These are phyloP conservation scores for Aechmea fasciata DNA, from an alignment of 176 grass and related monocot genomes.

Conservation along the genomic window DNA sequence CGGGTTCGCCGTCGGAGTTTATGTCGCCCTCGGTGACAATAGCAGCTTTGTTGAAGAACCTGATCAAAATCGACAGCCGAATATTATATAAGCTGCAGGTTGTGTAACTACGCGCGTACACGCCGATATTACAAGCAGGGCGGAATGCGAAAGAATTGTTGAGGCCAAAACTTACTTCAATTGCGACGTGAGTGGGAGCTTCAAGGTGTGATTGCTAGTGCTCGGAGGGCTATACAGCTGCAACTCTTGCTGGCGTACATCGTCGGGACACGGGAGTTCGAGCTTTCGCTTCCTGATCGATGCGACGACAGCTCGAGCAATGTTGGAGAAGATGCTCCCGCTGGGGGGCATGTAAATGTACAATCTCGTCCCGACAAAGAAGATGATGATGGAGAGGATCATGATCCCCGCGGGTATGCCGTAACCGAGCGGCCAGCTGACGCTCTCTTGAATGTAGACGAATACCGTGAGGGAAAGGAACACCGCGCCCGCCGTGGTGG, in stretches of 20 bases:
- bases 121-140: background rate
- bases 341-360: slow-evolving; percentile 26
- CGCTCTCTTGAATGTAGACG: slow-evolving; percentile 20
- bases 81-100: too few species aligned
- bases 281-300: slow-evolving; percentile 32
- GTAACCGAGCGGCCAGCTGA: slow-evolving; percentile 33
- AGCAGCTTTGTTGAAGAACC: slow-evolving; percentile 47
- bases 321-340: slow-evolving; percentile 38
- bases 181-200: slow-evolving; percentile 13
- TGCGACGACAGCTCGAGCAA: slow-evolving; percentile 22
- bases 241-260: slow-evolving; percentile 17
- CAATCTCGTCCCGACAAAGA: slow-evolving; percentile 18
- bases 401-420: slow-evolving; percentile 27
- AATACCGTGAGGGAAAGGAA: slow-evolving; percentile 25
- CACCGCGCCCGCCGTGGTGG: background rate
- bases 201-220: background rate
- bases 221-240: slow-evolving; percentile 6
- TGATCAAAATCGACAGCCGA: background rate
- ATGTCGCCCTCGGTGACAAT: slow-evolving; percentile 27
- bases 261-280: slow-evolving; percentile 11
- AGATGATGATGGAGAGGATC: slow-evolving; percentile 7
- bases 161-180: background rate
- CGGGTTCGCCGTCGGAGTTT: slow-evolving; percentile 13
- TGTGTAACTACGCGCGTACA: background rate
- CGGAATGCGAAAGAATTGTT: background rate